Evolutionary conservation across 495 filamentous ascomycete species (phyloP).

Genomic region (Glutinoglossum americanum): DNA sequence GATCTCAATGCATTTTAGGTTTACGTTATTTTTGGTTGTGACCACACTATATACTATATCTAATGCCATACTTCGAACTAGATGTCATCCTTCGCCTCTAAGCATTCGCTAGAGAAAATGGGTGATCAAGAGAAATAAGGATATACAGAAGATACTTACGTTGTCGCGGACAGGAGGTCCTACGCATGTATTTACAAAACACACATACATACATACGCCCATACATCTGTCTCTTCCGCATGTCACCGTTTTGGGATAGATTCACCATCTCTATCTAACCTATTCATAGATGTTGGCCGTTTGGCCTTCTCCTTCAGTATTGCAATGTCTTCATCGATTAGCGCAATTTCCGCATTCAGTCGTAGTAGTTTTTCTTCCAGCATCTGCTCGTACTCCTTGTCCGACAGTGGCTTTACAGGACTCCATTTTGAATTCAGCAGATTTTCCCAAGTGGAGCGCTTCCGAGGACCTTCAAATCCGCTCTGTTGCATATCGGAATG

Average conservation of each 20-base stretch:
- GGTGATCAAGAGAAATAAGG: too few relatives aligned
- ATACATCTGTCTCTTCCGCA: not conserved
- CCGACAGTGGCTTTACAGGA: conserved; percentile 51
- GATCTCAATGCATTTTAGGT: not conserved
- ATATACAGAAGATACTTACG: too few relatives aligned
- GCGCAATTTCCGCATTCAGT: conserved; percentile 64
- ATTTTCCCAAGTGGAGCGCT: conserved; percentile 15
- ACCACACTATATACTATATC: too few relatives aligned
- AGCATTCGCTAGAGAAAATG: too few relatives aligned
- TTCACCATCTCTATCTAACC: not conserved
- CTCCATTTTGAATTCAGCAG: conserved; percentile 54
- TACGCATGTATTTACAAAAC: too few relatives aligned
- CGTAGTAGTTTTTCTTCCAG: conserved; percentile 56
- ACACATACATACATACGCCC: too few relatives aligned
- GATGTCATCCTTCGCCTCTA: too few relatives aligned
- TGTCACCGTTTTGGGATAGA: not conserved
- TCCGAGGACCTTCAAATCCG: conserved; percentile 1
- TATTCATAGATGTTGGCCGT: not conserved
- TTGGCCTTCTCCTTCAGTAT: conserved; percentile 17
- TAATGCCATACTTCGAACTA: too few relatives aligned
- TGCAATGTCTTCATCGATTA: conserved; percentile 69
- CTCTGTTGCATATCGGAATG: conserved; percentile 8
- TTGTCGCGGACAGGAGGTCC: too few relatives aligned
- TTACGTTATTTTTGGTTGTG: too few relatives aligned
- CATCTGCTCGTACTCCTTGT: conserved; percentile 59